Evolutionary conservation across 805 yeast species (phyloP).

Genomic region (Torulaspora delbrueckii): DNA sequence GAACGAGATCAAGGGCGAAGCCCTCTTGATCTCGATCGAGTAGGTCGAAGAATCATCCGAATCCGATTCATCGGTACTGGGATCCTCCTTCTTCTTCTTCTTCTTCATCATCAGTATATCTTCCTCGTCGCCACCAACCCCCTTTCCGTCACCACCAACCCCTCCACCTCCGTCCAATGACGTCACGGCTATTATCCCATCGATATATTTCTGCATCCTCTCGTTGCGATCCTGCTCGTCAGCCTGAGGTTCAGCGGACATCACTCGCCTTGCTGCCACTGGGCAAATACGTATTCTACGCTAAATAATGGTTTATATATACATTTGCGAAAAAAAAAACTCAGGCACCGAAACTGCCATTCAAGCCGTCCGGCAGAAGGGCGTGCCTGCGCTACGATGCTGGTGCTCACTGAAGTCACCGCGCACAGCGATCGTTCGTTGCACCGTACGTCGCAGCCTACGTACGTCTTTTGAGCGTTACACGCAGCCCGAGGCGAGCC

Average conservation of each 20-base stretch:
- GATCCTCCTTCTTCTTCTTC: no score
- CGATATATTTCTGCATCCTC: slow-evolving; percentile 1
- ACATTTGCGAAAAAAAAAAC: not conserved
- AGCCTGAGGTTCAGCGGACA: not conserved
- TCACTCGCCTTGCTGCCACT: not conserved
- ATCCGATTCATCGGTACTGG: not conserved
- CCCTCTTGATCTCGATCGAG: slow-evolving; percentile 1
- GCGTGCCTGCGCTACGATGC: not conserved
- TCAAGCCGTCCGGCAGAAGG: not conserved
- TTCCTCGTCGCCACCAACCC: not conserved
- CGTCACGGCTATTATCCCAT: slow-evolving; percentile 3
- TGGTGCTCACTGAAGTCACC: not conserved
- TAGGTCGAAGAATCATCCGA: slow-evolving; percentile 3
- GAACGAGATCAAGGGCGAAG: slow-evolving; percentile 4
- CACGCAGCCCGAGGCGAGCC: not conserved
- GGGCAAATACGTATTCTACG: not conserved
- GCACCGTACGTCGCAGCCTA: not conserved
- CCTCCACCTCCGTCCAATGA: not conserved
- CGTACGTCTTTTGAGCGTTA: not conserved
- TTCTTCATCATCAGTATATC: no score
- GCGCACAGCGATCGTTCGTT: not conserved
- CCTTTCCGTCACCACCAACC: not conserved
- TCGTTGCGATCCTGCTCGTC: not conserved
- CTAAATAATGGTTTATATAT: not conserved
- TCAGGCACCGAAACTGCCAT: not conserved